Conservation (phyloP, 2,329 filamentous ascomycete genomes). For the Tolypocladium pustulatum region DNA sequence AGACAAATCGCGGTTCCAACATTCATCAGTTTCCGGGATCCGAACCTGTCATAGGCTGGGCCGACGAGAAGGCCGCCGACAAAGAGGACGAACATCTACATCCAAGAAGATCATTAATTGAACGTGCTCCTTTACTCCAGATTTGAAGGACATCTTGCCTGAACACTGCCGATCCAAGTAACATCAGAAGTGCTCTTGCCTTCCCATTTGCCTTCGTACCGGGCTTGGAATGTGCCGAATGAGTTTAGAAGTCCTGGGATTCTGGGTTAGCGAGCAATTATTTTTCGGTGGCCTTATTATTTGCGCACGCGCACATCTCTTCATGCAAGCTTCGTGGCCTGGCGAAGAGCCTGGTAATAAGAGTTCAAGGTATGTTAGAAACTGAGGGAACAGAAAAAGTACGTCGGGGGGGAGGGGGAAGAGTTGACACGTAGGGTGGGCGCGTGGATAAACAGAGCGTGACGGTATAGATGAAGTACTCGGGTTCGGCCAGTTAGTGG, state of each 20-base stretch:
- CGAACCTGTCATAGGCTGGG: constrained; percentile 27
- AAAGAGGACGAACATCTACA: constrained; percentile 27
- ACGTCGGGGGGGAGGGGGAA: no score
- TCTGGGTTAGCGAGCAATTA: neutral
- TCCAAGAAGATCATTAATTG: neutral
- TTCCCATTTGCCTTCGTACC: constrained; percentile 29
- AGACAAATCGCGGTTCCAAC: constrained; percentile 23
- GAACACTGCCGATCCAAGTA: constrained; percentile 29
- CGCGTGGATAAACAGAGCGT: neutral
- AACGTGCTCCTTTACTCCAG: neutral
- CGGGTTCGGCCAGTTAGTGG: neutral
- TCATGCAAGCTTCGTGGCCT: no score
- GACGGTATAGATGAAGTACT: neutral
- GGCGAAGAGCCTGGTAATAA: no score
- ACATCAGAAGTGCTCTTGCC: constrained; percentile 20
- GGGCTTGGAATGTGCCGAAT: constrained; percentile 46
- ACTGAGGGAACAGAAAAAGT: no score
- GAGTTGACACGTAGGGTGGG: no score
- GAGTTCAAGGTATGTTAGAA: no score
- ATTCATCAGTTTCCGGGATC: constrained; percentile 22
- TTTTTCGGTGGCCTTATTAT: neutral
- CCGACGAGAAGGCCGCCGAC: constrained; percentile 27
- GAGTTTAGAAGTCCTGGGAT: constrained; percentile 20
- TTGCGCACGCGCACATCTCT: neutral
- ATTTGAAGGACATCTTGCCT: constrained; percentile 7